Evolutionary conservation across 352 stramenopile species (phyloP).

Genomic region (Globisporangium nodosum): DNA sequence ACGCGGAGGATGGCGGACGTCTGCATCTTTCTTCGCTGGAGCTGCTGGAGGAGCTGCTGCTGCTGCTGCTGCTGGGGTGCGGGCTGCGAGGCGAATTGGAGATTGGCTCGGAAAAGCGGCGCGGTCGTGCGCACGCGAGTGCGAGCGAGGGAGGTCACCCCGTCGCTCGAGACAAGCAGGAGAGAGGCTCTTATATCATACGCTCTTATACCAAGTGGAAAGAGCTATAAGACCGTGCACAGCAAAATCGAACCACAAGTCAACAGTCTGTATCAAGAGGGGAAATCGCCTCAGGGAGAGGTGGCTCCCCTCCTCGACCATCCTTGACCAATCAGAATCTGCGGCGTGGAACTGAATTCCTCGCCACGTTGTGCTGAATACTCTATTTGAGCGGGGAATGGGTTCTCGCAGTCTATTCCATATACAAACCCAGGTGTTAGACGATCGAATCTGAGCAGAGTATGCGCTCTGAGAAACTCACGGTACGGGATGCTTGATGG

Average conservation of each 20-base stretch:
- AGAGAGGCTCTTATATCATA: background rate
- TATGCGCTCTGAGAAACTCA: background rate
- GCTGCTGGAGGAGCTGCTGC: background rate
- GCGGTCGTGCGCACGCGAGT: slow-evolving; percentile 12
- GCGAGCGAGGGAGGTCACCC: slow-evolving; percentile 1
- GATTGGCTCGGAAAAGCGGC: slow-evolving; percentile 32
- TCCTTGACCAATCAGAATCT: slow-evolving; percentile 7
- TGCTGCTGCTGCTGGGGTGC: slow-evolving; percentile 12
- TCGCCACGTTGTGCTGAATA: slow-evolving; percentile 3
- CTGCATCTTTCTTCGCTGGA: slow-evolving; percentile 38
- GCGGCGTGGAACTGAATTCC: slow-evolving; percentile 13
- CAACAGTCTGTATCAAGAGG: background rate
- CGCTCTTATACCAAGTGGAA: background rate
- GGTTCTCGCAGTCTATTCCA: background rate
- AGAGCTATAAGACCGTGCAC: background rate
- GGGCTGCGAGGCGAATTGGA: slow-evolving; percentile 34
- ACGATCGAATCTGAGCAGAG: background rate
- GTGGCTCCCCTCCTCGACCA: background rate
- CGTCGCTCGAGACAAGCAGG: slow-evolving; percentile 1
- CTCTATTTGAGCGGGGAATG: background rate
- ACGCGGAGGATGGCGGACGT: slow-evolving; percentile 46
- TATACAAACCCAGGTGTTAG: background rate
- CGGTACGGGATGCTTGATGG: background rate
- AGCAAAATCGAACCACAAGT: background rate
- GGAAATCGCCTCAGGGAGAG: background rate